Evolutionary conservation across 805 yeast species (phyloP), one percentile per base, ranked within the genome.

Genomic region (Jamesozyma jinghongensis): DNA sequence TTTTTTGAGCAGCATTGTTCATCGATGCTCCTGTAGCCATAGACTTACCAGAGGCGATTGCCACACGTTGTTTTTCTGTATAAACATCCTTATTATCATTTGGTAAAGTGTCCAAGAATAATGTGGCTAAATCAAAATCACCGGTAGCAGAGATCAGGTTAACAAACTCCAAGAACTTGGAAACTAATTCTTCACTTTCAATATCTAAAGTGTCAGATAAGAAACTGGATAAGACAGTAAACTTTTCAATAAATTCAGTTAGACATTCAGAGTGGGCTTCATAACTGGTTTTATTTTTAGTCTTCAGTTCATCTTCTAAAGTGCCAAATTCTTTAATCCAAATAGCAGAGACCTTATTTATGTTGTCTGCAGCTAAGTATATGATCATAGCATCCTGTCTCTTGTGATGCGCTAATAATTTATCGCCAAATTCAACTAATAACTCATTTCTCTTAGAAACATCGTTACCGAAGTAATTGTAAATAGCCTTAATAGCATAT

Each of bases 211-310:
- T 45, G 20, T 42, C 45, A 32, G 55, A 56, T 19, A 50, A 42
- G 38, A 54, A 52, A 32, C 51, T 57, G 2, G 61, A 51, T 22
- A 62, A 87, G 19, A 84, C 81, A 29, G 86, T 75, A 46, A 88
- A 74, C 62, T 88, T 88, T 59, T 85, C 94, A 39, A 85, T 82
- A 56, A 87, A 81, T 53, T 77, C 81, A 40, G 81, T 80, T 58
- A 90, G 68, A 7, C 95, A 82, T 50, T 76, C 82, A 50, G 82
- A 78, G 54, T 86, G 86, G 18, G 95, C 95, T 48, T 82, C 92
- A 41, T 82, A 81, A 1, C 85, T 77, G 3, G 95, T 74, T 10
- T 58, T 58, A 32, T 62, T 63, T 26, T 62, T 60, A n/a, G 60
- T 44, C 32, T 56, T 53, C 30, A 67, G 59, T 30, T 67, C 60